Percentiles rank a stretch among this genome's conserved stretches.
phyloP scores from a whole-genome alignment of 805 yeast genomes.

The Alloascoidea hylecoeti region DNA sequence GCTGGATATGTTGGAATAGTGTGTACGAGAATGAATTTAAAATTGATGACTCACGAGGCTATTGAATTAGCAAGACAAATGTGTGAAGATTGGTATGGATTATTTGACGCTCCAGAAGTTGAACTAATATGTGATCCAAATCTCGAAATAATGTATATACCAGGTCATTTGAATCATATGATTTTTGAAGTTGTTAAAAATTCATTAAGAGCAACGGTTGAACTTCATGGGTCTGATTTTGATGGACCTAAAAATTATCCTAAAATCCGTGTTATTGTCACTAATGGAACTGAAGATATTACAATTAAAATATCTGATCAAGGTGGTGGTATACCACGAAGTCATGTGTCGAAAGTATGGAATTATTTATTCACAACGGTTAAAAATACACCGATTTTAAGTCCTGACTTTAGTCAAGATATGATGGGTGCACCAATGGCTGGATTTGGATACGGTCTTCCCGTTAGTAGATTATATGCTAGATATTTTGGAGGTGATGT shows the following conservation, averaged over 20 bases:
- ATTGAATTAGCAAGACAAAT: constrained; percentile 31
- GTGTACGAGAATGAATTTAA: constrained; percentile 30
- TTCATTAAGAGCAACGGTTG: constrained; percentile 29
- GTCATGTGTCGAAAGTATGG: constrained; percentile 30
- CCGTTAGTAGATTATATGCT: constrained; percentile 28
- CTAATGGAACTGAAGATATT: constrained; percentile 30
- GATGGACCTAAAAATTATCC: constrained; percentile 24
- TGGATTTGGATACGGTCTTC: constrained; percentile 35
- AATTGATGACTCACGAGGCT: constrained; percentile 31
- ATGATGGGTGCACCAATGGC: constrained; percentile 35
- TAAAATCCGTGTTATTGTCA: constrained; percentile 29
- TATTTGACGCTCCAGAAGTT: constrained; percentile 29
- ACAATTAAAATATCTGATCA: constrained; percentile 32
- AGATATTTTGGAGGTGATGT: constrained; percentile 34
- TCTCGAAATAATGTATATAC: constrained; percentile 31
- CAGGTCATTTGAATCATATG: constrained; percentile 34
- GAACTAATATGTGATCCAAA: constrained; percentile 27
- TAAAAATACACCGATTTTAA: constrained; percentile 16
- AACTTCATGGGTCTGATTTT: constrained; percentile 24
- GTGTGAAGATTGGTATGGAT: constrained; percentile 31
- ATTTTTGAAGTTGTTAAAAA: constrained; percentile 30
- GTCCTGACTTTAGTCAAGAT: constrained; percentile 15
- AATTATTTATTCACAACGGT: constrained; percentile 32
- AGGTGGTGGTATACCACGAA: constrained; percentile 32
- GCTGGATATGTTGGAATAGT: constrained; percentile 29